Percentiles rank a stretch among this genome's conserved stretches.
phyloP scores from a whole-genome alignment of 2,329 filamentous ascomycete species.

The Colletotrichum viniferum region DNA sequence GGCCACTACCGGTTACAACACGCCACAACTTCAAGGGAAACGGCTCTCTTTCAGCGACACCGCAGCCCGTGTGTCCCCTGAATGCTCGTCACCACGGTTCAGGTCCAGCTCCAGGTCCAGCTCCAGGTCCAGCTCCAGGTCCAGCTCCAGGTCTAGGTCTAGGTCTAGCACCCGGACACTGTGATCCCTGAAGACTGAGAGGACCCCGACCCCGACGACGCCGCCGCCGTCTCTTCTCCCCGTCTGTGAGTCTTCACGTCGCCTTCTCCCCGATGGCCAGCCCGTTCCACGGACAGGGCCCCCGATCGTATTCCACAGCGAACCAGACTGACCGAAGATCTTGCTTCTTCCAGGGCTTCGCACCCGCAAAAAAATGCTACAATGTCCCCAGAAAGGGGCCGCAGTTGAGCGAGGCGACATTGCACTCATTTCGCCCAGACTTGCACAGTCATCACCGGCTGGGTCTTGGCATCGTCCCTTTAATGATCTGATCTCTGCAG shows the following conservation, averaged over 20 bases:
- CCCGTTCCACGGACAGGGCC: constrained; percentile 11
- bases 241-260: neutral
- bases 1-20: neutral
- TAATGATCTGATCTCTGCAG: neutral
- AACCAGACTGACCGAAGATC: neutral
- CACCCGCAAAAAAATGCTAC: neutral
- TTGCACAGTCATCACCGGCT: neutral
- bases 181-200: neutral
- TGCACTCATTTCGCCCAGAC: constrained; percentile 13
- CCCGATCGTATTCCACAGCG: neutral
- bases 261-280: constrained; percentile 3
- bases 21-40: neutral
- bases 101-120: neutral
- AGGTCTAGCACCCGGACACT: neutral
- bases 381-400: neutral
- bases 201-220: neutral
- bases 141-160: neutral
- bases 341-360: neutral
- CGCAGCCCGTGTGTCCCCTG: neutral
- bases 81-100: neutral
- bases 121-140: neutral
- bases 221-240: neutral
- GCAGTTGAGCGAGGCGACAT: constrained; percentile 5
- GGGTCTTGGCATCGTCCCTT: constrained; percentile 10
- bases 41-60: neutral